A percentile compares a stretch with the other conserved stretches of the same genome.
Evolutionary conservation across 345 rosid species (phyloP).

Genomic region (Pugionium dolabratum): DNA sequence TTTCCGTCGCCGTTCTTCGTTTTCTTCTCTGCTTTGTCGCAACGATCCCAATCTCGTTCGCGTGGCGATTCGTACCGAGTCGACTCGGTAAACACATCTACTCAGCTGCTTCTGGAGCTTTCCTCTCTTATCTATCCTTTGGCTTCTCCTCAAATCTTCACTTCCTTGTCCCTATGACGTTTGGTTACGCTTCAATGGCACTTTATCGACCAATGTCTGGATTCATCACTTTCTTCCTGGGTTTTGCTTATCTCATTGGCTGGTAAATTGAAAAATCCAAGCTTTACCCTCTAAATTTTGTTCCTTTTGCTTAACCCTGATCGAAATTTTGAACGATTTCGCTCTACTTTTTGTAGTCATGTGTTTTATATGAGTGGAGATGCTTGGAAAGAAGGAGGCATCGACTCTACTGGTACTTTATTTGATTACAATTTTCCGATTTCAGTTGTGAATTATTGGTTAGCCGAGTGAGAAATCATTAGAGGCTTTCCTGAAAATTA

Average conservation of each 20-base stretch:
- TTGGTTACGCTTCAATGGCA: conserved; percentile 80
- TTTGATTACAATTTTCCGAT: too few species aligned
- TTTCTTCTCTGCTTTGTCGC: conserved; percentile 88
- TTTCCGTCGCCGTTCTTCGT: conserved; percentile 79
- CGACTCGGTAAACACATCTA: conserved; percentile 61
- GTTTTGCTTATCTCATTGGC: conserved; percentile 89
- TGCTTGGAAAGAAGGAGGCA: conserved; percentile 99
- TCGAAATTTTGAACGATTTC: not conserved
- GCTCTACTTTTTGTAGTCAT: conserved; percentile 57
- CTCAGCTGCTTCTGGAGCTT: conserved; percentile 62
- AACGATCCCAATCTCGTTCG: conserved; percentile 76
- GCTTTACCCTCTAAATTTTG: too few species aligned
- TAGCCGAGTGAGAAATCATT: too few species aligned
- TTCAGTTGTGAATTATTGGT: too few species aligned
- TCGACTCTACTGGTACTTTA: conserved; percentile 80
- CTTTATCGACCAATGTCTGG: conserved; percentile 70
- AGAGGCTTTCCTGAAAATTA: too few species aligned
- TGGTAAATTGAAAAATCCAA: conserved; percentile 46
- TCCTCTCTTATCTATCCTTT: conserved; percentile 78
- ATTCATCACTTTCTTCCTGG: conserved; percentile 64
- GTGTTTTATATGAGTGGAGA: conserved; percentile 99
- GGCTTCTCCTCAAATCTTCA: conserved; percentile 96
- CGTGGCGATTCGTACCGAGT: conserved; percentile 72
- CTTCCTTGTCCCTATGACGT: conserved; percentile 78
- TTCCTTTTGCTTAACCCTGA: too few species aligned